Conservation (phyloP, 2,329 filamentous ascomycete species). For the Colletotrichum neosansevieriae region DNA sequence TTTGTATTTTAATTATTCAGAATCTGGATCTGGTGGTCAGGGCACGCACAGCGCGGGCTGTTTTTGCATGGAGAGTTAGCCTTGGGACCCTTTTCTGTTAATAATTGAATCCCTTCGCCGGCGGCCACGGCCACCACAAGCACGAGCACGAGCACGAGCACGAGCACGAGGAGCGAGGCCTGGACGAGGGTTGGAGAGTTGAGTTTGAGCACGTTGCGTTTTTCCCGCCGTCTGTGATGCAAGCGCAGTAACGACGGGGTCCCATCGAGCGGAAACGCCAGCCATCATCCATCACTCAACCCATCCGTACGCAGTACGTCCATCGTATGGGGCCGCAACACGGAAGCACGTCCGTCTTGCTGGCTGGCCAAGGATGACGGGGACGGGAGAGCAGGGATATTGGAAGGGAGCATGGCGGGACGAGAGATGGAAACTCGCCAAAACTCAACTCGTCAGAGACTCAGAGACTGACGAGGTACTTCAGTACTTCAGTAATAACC, state of each 20-base stretch:
- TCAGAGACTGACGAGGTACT: not conserved
- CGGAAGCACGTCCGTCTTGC: slow-evolving; percentile 23
- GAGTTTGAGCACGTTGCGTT: slow-evolving; percentile 32
- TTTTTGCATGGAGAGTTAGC: slow-evolving; percentile 14
- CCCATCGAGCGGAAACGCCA: slow-evolving; percentile 36
- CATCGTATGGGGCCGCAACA: slow-evolving; percentile 11
- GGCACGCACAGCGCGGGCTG: slow-evolving; percentile 22
- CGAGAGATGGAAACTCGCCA: slow-evolving; percentile 1
- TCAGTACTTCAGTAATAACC: not conserved
- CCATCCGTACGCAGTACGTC: slow-evolving; percentile 20
- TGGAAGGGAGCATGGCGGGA: slow-evolving; percentile 1
- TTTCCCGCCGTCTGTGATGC: slow-evolving; percentile 34
- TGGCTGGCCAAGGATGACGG: slow-evolving; percentile 22
- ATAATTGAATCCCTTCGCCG: slow-evolving; percentile 38
- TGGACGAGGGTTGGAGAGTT: slow-evolving; percentile 5
- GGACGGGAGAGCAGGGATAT: slow-evolving; percentile 15
- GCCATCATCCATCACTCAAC: slow-evolving; percentile 7
- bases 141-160: not conserved
- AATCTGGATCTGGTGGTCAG: slow-evolving; percentile 22
- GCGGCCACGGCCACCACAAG: slow-evolving; percentile 24
- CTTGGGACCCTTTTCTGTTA: slow-evolving; percentile 35
- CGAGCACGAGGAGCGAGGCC: not conserved
- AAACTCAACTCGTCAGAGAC: too few relatives aligned
- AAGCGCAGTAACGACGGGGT: slow-evolving; percentile 28
- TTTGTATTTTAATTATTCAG: slow-evolving; percentile 30